Conservation (phyloP, 2,329 filamentous ascomycete genomes). For the Geosmithia flava region DNA sequence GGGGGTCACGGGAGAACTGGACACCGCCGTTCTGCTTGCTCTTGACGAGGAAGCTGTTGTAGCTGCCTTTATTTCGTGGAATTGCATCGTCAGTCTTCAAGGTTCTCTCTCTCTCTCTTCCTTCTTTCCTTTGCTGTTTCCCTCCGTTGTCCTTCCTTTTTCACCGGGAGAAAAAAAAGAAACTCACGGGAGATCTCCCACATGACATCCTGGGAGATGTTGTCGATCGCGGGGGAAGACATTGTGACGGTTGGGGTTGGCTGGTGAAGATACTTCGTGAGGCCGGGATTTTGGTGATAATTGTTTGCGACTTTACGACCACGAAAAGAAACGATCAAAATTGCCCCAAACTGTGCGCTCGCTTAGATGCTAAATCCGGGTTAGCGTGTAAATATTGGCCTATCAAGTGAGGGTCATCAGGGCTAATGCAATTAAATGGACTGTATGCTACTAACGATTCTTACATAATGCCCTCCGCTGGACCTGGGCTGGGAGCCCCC, state of each 20-base stretch:
- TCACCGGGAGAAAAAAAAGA: constrained; percentile 13
- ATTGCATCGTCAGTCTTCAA: neutral
- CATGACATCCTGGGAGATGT: constrained; percentile 82
- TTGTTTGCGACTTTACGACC: constrained; percentile 9
- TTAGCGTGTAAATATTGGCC: constrained; percentile 9
- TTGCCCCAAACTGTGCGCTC: constrained; percentile 26
- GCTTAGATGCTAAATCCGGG: constrained; percentile 18
- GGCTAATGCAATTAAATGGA: neutral
- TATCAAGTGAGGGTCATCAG: constrained; percentile 6
- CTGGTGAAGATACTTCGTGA: constrained; percentile 1
- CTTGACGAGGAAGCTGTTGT: constrained; percentile 91
- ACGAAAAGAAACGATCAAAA: neutral
- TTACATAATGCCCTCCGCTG: too few species aligned
- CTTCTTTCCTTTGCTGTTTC: constrained; percentile 1
- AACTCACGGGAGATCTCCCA: constrained; percentile 94
- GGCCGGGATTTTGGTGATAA: constrained; percentile 5
- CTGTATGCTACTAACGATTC: neutral
- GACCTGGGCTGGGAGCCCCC: too few species aligned
- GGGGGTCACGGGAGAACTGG: constrained; percentile 86
- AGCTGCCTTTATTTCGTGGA: constrained; percentile 47
- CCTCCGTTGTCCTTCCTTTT: neutral
- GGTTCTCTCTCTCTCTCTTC: neutral
- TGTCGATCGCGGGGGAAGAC: constrained; percentile 44
- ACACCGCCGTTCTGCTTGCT: constrained; percentile 66
- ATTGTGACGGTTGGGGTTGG: constrained; percentile 28